Evolutionary conservation across 176 grass and related monocot species (phyloP).

Genomic region (Cocos nucifera): DNA sequence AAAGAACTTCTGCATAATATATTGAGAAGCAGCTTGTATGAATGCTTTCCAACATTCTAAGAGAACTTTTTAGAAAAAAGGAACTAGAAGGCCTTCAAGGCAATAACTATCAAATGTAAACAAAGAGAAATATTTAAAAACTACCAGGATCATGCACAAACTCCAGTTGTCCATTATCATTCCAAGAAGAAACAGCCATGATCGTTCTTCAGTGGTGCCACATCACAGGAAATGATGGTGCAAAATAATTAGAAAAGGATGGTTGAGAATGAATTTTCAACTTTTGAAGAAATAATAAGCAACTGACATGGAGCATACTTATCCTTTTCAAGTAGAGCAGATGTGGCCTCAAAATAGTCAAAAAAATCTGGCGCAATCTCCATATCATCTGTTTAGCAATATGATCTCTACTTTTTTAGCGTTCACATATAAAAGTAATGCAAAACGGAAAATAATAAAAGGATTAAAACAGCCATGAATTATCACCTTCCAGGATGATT

Average conservation of each 20-base stretch:
- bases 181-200: conserved; percentile 99
- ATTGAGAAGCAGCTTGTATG: conserved; percentile 13
- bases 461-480: conserved; percentile 8
- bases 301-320: conserved; percentile 45
- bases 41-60: neutral
- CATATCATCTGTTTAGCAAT: conserved; percentile 84
- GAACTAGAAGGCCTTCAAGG: too few species aligned
- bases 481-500: conserved; percentile 91
- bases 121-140: neutral
- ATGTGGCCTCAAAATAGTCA: conserved; percentile 79
- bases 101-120: too few species aligned
- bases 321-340: conserved; percentile 81
- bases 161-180: conserved; percentile 89
- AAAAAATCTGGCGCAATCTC: conserved; percentile 95
- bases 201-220: conserved; percentile 46
- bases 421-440: conserved; percentile 7
- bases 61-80: too few species aligned
- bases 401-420: conserved; percentile 8
- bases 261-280: neutral
- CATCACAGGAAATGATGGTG: conserved; percentile 11
- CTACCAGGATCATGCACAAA: conserved; percentile 88
- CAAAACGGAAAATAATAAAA: conserved; percentile 11
- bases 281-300: conserved; percentile 11
- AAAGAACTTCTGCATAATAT: conserved; percentile 63
- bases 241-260: conserved; percentile 9